Evolutionary conservation across 2,329 filamentous ascomycete genomes (phyloP).

Genomic region (Aspergillus hortae): DNA sequence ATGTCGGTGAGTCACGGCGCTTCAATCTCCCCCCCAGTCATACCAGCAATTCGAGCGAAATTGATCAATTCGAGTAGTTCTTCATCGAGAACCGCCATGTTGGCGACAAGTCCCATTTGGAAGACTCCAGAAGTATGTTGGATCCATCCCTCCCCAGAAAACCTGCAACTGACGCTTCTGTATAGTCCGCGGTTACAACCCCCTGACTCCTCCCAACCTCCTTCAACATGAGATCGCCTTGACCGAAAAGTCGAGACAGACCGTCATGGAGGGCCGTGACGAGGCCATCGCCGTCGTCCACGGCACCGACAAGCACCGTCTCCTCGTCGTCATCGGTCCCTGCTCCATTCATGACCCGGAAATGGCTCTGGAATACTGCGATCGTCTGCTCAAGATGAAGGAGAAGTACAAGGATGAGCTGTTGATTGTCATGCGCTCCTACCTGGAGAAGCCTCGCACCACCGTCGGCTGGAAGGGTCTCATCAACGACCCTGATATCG

Average conservation of each 20-base stretch:
- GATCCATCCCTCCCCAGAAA: not conserved
- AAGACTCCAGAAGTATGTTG: conserved; percentile 78
- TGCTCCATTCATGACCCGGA: conserved; percentile 96
- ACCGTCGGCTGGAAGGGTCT: conserved; percentile 98
- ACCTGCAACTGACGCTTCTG: not conserved
- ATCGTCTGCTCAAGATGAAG: conserved; percentile 73
- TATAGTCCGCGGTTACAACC: conserved; percentile 83
- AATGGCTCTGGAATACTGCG: conserved; percentile 89
- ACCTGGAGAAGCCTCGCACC: conserved; percentile 97
- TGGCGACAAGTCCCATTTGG: conserved; percentile 68
- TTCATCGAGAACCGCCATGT: conserved; percentile 76
- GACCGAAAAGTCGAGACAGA: conserved; percentile 42
- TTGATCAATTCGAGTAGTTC: conserved; percentile 49
- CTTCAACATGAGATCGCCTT: conserved; percentile 85
- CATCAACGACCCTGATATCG: conserved; percentile 97
- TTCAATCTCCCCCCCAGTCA: not conserved
- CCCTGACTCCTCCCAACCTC: conserved; percentile 85
- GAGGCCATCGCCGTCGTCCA: conserved; percentile 61
- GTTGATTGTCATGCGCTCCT: conserved; percentile 94
- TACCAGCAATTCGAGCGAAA: not conserved
- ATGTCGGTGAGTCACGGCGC: conserved; percentile 32
- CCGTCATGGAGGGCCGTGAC: conserved; percentile 57
- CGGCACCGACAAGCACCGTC: conserved; percentile 51
- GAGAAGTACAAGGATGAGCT: conserved; percentile 87
- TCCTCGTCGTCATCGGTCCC: conserved; percentile 83